Base-by-base conservation (phyloP, 1,284 basidiomycete species). In the Ganoderma leucocontextum region DNA sequence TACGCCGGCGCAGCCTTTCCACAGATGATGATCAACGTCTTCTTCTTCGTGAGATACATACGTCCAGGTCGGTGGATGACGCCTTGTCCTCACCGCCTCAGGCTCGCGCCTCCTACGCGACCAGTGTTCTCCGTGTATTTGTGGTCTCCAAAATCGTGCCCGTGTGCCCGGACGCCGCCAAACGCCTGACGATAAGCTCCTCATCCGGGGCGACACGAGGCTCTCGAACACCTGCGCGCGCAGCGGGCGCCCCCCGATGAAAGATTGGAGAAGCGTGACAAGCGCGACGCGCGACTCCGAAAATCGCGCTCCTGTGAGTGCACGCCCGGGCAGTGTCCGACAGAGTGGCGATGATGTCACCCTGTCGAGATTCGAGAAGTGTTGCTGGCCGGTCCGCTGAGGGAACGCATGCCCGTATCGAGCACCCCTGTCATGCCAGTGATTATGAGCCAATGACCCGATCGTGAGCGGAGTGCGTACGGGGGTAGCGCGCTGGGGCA, bases 401-500 rank as follows among this genome's bases (percentile, higher is more conserved):
- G 52, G 6, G n/a, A 22, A 47, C 22, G 44, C n/a, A n/a, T 22
- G 44, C 44, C 8, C 25, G 22, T 53, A 53, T 53, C 25, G 12
- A 25, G 22, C 1, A 17, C 52, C 29, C 25, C 52, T 53, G 52
- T 53, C n/a, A 53, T 29, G 29, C 29, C 29, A 29, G 29, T 29
- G 52, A 53, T 29, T 53, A 29, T 53, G 52, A 53, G 52, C 52
- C 12, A 53, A 9, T 55, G 52, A 55, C 52, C 52, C 52, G 52
- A 55, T 35, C 52, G 33, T 8, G 33, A 15, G 52, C 52, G 52
- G 52, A 55, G 33, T 10, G 25, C 47, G 22, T 25, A 49, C 47
- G 41, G 15, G 15, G 17, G 41, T 42, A 19, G 41, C 41, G 41
- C 15, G 47, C 22, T 49, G 22, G 47, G 29, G 33, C 52, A 33